A percentile compares a stretch with the other conserved stretches of the same genome.
Conservation (phyloP, 331 rosid species). For the Prunus yedoensis region DNA sequence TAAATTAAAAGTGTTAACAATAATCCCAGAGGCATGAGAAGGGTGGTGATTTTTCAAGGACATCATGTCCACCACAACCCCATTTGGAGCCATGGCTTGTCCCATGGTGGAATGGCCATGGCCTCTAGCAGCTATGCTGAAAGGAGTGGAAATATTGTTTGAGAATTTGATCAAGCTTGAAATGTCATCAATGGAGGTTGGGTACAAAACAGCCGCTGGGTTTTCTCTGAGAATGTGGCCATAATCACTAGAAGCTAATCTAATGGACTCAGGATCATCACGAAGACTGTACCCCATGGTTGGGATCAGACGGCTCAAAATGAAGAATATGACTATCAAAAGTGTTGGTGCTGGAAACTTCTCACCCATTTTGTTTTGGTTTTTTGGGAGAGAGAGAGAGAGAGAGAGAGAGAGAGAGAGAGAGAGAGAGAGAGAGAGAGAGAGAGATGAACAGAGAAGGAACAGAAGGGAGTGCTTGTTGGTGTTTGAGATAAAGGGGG, state of each 20-base stretch:
- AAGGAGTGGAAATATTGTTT: slow-evolving; percentile 44
- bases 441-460: slow-evolving; percentile 1
- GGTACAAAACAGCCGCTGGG: slow-evolving; percentile 61
- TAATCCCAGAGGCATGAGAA: slow-evolving; percentile 25
- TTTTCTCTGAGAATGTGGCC: slow-evolving; percentile 54
- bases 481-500: not conserved
- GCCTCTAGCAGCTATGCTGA: slow-evolving; percentile 61
- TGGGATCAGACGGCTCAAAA: slow-evolving; percentile 41
- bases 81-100: slow-evolving; percentile 74
- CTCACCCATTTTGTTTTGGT: slow-evolving; percentile 38
- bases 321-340: slow-evolving; percentile 31
- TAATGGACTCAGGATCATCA: slow-evolving; percentile 45
- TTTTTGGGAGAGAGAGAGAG: slow-evolving; percentile 3
- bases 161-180: slow-evolving; percentile 40
- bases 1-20: not conserved
- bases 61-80: slow-evolving; percentile 84
- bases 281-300: slow-evolving; percentile 40
- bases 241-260: slow-evolving; percentile 55
- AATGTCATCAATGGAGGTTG: slow-evolving; percentile 59
- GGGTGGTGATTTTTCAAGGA: slow-evolving; percentile 30
- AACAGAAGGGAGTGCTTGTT: not conserved
- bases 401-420: slow-evolving; percentile 11
- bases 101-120: slow-evolving; percentile 80
- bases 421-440: slow-evolving; percentile 6
- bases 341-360: slow-evolving; percentile 26